phyloP scores from a whole-genome alignment of 2,329 filamentous ascomycete species.

The Fusarium keratoplasticum region DNA sequence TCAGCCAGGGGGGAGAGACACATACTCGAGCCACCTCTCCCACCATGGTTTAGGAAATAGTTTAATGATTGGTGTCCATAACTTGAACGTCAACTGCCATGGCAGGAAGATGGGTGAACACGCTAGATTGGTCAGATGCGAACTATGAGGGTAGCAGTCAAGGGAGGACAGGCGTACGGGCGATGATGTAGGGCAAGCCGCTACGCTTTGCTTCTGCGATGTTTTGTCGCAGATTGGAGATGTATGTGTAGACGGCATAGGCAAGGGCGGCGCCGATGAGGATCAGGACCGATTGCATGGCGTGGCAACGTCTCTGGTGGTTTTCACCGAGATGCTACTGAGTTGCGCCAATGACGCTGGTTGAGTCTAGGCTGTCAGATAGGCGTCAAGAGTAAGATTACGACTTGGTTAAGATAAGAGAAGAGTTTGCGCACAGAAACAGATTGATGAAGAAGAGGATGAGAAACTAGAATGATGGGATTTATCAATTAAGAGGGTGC shows the following conservation, averaged over 20 bases:
- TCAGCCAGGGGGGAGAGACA: constrained; percentile 2
- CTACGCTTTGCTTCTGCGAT: constrained; percentile 62
- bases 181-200: constrained; percentile 64
- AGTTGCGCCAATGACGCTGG: neutral
- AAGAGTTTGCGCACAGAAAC: neutral
- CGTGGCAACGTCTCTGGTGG: constrained; percentile 34
- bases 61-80: constrained; percentile 68
- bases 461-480: neutral
- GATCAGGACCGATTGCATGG: constrained; percentile 51
- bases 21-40: constrained; percentile 71
- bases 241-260: constrained; percentile 48
- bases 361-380: neutral
- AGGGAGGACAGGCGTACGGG: constrained; percentile 56
- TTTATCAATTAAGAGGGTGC: neutral
- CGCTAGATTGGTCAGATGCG: constrained; percentile 49
- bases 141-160: neutral
- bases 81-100: constrained; percentile 66
- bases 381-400: neutral
- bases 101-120: constrained; percentile 60
- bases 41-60: constrained; percentile 66
- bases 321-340: neutral
- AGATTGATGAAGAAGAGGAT: neutral
- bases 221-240: constrained; percentile 55
- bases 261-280: constrained; percentile 49
- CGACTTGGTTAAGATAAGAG: neutral